phyloP scores from a whole-genome alignment of 1,139 yeast genomes.

The Chernovozyma sophiae-reginae region DNA sequence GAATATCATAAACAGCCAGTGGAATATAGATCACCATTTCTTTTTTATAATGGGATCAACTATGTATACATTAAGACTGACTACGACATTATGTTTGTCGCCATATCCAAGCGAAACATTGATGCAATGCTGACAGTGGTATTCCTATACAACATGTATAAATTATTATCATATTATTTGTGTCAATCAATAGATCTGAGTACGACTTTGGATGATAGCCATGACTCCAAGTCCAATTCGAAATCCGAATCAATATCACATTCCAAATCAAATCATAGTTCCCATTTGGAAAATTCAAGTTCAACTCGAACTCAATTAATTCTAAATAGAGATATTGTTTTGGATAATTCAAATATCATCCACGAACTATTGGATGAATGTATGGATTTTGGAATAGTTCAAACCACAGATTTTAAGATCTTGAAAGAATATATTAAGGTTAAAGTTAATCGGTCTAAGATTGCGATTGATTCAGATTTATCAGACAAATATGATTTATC shows the following conservation, averaged over 20 bases:
- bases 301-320: not conserved
- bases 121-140: conserved; percentile 42
- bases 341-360: conserved; percentile 38
- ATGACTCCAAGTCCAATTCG: not conserved
- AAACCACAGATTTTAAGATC: conserved; percentile 41
- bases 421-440: conserved; percentile 43
- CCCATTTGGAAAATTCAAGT: not conserved
- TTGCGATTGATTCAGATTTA: not conserved
- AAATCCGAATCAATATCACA: not conserved
- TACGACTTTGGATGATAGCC: too few species aligned
- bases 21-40: conserved; percentile 29
- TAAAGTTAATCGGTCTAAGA: conserved; percentile 22
- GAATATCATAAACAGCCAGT: conserved; percentile 17
- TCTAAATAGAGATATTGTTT: conserved; percentile 28
- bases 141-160: conserved; percentile 32
- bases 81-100: conserved; percentile 28
- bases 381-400: conserved; percentile 42
- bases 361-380: conserved; percentile 45
- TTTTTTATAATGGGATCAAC: conserved; percentile 25
- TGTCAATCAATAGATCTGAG: too few species aligned
- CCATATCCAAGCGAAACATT: conserved; percentile 29
- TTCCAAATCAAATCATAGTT: not conserved
- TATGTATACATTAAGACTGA: conserved; percentile 29
- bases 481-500: conserved; percentile 1
- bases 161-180: conserved; percentile 29